Base-by-base conservation (phyloP, 2,329 filamentous ascomycete genomes). In the Claviceps sp. region DNA sequence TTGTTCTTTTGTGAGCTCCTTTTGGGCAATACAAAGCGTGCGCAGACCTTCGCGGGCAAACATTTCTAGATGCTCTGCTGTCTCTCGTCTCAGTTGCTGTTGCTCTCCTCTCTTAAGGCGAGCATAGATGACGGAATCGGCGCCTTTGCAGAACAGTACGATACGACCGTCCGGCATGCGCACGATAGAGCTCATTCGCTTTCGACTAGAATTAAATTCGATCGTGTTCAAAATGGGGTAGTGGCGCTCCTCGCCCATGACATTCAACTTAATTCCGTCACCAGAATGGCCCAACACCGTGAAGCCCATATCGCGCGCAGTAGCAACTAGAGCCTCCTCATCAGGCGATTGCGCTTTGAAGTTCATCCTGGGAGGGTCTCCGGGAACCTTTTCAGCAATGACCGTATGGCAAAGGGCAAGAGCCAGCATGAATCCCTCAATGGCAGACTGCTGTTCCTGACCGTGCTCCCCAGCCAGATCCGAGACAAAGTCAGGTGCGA, bases 271-370 rank as follows among this genome's bases (percentile, higher is more conserved):
- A 56, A 98, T 85, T 50, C 88, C 87, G 55, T 95, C 86, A 39
- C 80, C 77, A 2, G 85, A 81, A 54, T 83, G 80, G 23, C 89
- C 88, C 13, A 97, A 77, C 5, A 97, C 88, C 1, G 89, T 95
- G 63, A 95, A 97, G 4, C 93, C 93, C 71, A 91, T 88, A 60
- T 98, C 94, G 53, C 90, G 85, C 54, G 94, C 93, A 26, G 94
- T 97, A 17, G 90, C 82, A 7, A 98, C 93, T 14, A 98, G 74
- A 13, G 93, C 93, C 50, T 93, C 89, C 68, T 98, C 93, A 62
- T 98, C 93, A 1, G 93, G 93, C 42, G 90, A 97, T 64, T 98
- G 93, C 0, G 93, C 93, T 70, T 94, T 97, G 77, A 96, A 98
- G 29, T 90, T 79, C 61, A 98, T 93, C 66, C 78, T 86, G 0